Evolutionary conservation across 2,329 filamentous ascomycete species (phyloP).

Genomic region (Xylaria sp.): DNA sequence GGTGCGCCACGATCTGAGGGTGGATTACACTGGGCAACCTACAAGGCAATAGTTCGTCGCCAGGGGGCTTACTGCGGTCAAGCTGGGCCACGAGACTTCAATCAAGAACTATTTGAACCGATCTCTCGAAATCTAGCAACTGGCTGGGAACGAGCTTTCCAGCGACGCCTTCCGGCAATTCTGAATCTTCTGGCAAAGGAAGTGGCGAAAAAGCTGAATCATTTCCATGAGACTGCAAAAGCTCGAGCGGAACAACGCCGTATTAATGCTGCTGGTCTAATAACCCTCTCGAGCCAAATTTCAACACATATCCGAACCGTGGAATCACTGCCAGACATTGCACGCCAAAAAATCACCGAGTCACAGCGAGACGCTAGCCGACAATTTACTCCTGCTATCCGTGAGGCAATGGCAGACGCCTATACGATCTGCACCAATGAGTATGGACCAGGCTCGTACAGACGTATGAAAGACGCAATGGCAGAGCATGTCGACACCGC

Average conservation of each 20-base stretch:
- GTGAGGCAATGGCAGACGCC: conserved; percentile 55
- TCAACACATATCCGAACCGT: conserved; percentile 56
- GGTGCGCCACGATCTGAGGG: conserved; percentile 54
- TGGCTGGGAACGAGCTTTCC: conserved; percentile 48
- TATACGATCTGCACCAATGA: conserved; percentile 60
- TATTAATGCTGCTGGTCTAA: conserved; percentile 43
- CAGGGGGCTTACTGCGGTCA: conserved; percentile 47
- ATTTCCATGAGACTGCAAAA: conserved; percentile 45
- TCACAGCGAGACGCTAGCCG: conserved; percentile 65
- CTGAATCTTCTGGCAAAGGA: conserved; percentile 40
- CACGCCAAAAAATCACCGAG: conserved; percentile 54
- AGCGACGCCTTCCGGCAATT: conserved; percentile 38
- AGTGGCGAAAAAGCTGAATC: conserved; percentile 32
- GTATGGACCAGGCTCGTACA: conserved; percentile 57
- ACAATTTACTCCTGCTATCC: conserved; percentile 62
- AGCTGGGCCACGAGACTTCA: conserved; percentile 48
- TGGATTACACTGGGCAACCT: conserved; percentile 63
- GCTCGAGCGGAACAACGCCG: conserved; percentile 38
- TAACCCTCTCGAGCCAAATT: conserved; percentile 53
- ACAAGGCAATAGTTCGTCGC: conserved; percentile 58
- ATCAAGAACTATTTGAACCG: conserved; percentile 44
- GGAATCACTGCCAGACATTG: conserved; percentile 48
- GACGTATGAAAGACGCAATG: conserved; percentile 65
- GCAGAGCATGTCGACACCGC: conserved; percentile 53
- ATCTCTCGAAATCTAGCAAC: conserved; percentile 39